Base-by-base conservation (phyloP, 225 moss, liverwort and hornwort genomes). In the Thuidium tamariscinum region DNA sequence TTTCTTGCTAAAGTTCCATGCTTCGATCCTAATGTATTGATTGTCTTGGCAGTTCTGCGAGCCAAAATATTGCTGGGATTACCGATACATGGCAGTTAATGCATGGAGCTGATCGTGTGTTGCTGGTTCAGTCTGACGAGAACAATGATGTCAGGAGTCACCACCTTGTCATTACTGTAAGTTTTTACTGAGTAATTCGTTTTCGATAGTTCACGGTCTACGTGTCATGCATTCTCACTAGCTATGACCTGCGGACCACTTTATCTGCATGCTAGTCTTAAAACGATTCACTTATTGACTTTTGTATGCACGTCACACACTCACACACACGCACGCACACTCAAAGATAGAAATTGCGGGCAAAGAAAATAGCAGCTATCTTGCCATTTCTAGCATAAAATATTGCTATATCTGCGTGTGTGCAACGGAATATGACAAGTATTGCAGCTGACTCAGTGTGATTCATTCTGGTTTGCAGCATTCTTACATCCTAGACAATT, bases 91-190 rank as follows among this genome's bases (percentile, higher is more conserved):
- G 98, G 98, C 98, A 98, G 88, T 91, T 97, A 56, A 94, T 98
- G 88, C 97, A 98, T 89, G 98, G 95, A 77, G 95, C 97, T 70
- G 98, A 97, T 90, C 95, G 98, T 60, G 95, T 97, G 85, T 95
- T 98, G 87, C 95, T 98, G 49, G 95, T 97, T 88, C 95, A 98
- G 87, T 95, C 98, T 79, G 98, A 98, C 80, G 97, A 96, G 86
- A 95, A 97, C 83, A 95, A 97, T 90, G 92, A 96, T 85, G 89
- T 97, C 83, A 96, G 95, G 91, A 93, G 94, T 87, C 98, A 98
- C 85, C 95, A 97, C 85, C 96, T 98, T 90, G 95, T 97, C 44
- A 92, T 98, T 79, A 95, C 98, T 87, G 98, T 98, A 95, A 91
- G 95, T 65, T 82, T 44, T 86, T 52, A 10, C 57, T 20, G 15